Percentiles rank a stretch among this genome's conserved stretches.
These are phyloP conservation scores for Gryganskiella cystojenkinii DNA, from an alignment of 192 early-diverging fungal genomes.

Conservation along the genomic window DNA sequence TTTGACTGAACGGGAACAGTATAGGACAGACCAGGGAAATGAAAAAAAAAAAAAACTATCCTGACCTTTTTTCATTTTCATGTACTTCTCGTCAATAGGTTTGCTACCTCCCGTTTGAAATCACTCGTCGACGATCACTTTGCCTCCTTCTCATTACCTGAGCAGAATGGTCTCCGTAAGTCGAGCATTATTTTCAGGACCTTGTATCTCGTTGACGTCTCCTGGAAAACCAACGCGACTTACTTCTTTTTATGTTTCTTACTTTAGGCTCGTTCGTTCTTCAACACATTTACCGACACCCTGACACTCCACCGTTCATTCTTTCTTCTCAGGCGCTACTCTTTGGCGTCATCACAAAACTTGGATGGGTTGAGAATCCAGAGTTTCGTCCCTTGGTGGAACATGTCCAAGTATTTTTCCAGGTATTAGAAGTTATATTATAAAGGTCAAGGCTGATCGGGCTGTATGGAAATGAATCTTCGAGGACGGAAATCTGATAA, in stretches of 20 bases:
- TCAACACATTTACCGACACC: slow-evolving; percentile 65
- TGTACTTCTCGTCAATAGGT: slow-evolving; percentile 15
- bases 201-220: background rate
- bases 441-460: too few species aligned
- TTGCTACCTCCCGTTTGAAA: slow-evolving; percentile 40
- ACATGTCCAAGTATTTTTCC: slow-evolving; percentile 67
- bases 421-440: too few species aligned
- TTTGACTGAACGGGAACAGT: background rate
- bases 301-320: slow-evolving; percentile 65
- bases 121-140: slow-evolving; percentile 36
- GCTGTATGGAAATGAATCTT: too few species aligned
- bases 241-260: background rate
- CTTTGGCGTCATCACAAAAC: slow-evolving; percentile 70
- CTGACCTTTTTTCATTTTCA: background rate
- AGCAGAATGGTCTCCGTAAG: slow-evolving; percentile 46
- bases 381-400: slow-evolving; percentile 66
- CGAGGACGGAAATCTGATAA: too few species aligned
- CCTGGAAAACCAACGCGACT: background rate
- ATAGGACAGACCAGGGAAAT: background rate
- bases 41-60: background rate
- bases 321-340: slow-evolving; percentile 65
- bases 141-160: slow-evolving; percentile 24
- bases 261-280: slow-evolving; percentile 60
- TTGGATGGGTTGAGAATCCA: slow-evolving; percentile 78
- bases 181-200: background rate